Percentiles rank a stretch among this genome's conserved stretches.
phyloP scores from a whole-genome alignment of 441 rosid species.

The Populus hybrid region DNA sequence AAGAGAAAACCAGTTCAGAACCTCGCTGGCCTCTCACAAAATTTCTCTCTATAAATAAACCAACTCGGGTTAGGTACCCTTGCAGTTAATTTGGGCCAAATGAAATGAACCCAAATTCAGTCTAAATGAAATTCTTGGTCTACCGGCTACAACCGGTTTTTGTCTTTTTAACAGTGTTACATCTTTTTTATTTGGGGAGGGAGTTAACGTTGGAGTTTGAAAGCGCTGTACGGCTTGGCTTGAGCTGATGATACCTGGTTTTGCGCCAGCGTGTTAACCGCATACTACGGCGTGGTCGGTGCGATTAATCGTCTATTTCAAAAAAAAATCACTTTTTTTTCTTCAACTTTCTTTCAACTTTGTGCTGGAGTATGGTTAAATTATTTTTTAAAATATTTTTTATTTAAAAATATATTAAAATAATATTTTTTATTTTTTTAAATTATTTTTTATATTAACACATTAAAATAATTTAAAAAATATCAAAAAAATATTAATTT shows the following conservation, averaged over 20 bases:
- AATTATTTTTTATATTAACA: too few species aligned
- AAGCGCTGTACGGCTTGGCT: background rate
- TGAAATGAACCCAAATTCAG: conserved; percentile 58
- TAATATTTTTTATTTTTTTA: too few species aligned
- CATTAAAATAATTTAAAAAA: too few species aligned
- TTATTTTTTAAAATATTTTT: too few species aligned
- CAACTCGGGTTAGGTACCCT: conserved; percentile 67
- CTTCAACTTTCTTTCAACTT: too few species aligned
- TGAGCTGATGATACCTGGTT: background rate
- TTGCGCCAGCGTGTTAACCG: background rate
- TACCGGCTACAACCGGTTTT: conserved; percentile 36
- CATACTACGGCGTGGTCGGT: background rate
- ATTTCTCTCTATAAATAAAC: conserved; percentile 62
- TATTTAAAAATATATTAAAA: too few species aligned
- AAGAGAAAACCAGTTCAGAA: conserved; percentile 19
- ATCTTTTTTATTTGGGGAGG: background rate
- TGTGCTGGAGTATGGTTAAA: too few species aligned
- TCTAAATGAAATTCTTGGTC: conserved; percentile 42
- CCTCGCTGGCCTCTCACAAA: conserved; percentile 33
- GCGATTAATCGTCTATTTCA: background rate
- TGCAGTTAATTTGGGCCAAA: conserved; percentile 27
- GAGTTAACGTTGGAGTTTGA: background rate
- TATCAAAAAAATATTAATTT: too few species aligned
- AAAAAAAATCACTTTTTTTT: too few species aligned
- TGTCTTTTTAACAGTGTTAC: background rate